phyloP scores from a whole-genome alignment of 768 basidiomycete genomes.

The Tephrocybe sp. region DNA sequence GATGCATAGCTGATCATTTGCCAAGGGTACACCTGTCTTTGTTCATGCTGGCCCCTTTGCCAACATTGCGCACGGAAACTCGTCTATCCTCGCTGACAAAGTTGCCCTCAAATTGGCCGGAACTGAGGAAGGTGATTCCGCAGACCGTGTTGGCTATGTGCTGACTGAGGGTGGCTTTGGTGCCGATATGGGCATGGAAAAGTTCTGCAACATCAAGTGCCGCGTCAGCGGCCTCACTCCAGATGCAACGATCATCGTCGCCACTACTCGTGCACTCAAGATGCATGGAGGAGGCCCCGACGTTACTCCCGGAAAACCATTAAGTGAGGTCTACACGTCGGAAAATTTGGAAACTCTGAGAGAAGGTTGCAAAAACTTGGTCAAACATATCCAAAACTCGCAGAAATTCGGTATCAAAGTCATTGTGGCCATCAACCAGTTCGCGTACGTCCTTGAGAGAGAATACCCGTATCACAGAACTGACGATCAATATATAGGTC shows the following conservation, averaged over 20 bases:
- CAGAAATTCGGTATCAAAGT: constrained; percentile 97
- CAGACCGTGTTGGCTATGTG: constrained; percentile 87
- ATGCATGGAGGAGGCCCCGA: constrained; percentile 99
- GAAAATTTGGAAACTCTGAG: constrained; percentile 89
- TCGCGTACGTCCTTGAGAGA: constrained; percentile 63
- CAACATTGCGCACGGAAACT: constrained; percentile 99
- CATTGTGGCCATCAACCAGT: constrained; percentile 93
- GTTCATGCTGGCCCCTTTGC: constrained; percentile 99
- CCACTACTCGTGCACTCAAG: constrained; percentile 96
- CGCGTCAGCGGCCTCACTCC: constrained; percentile 90
- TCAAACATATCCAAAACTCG: constrained; percentile 91
- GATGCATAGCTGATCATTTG: not conserved
- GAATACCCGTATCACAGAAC: not conserved
- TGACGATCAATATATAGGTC: constrained; percentile 46
- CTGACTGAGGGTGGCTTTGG: constrained; percentile 99
- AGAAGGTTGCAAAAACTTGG: constrained; percentile 91
- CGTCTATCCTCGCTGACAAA: constrained; percentile 96
- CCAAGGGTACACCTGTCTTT: constrained; percentile 92
- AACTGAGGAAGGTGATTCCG: constrained; percentile 84
- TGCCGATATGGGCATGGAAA: constrained; percentile 99
- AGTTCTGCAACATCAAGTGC: constrained; percentile 99
- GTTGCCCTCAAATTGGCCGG: constrained; percentile 97
- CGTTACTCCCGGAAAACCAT: constrained; percentile 92
- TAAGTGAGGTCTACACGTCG: constrained; percentile 91
- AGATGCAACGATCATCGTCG: constrained; percentile 94